A percentile compares a stretch with the other conserved stretches of the same genome.
phyloP scores from a whole-genome alignment of 108 stramenopile genomes.

The Fragilaria radians region DNA sequence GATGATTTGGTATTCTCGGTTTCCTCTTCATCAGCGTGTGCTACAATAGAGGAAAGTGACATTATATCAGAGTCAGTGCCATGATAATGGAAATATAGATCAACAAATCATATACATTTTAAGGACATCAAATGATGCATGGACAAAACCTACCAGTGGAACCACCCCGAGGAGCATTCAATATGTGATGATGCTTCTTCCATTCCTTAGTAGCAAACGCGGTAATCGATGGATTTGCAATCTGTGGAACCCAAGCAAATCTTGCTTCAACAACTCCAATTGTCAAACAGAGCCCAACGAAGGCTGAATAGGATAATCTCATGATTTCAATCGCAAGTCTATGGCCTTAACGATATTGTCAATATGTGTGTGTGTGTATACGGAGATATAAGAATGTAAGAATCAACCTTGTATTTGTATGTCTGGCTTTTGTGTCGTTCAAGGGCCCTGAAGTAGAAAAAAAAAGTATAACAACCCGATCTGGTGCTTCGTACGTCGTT shows the following conservation, averaged over 20 bases:
- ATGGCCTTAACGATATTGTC: neutral
- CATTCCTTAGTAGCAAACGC: neutral
- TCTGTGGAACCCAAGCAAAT: neutral
- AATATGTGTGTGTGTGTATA: neutral
- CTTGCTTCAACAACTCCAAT: neutral
- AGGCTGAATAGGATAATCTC: neutral
- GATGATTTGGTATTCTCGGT: neutral
- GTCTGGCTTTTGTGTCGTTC: neutral
- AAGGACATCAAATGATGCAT: neutral
- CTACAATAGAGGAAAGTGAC: neutral
- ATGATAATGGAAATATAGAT: neutral
- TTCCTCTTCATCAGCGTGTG: conserved; percentile 12
- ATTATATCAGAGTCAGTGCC: neutral
- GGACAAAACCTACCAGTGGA: conserved; percentile 14
- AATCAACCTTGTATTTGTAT: neutral
- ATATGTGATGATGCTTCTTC: neutral
- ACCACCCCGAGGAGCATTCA: conserved; percentile 8
- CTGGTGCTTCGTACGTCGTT: too few species aligned
- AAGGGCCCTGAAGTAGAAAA: too few species aligned
- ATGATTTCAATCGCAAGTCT: neutral
- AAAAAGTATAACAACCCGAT: too few species aligned
- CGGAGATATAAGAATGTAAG: neutral
- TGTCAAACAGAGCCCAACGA: neutral
- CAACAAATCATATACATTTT: neutral
- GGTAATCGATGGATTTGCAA: neutral